Base-by-base conservation (phyloP, 805 yeast genomes). In the Schwanniomyces vanrijiae region DNA sequence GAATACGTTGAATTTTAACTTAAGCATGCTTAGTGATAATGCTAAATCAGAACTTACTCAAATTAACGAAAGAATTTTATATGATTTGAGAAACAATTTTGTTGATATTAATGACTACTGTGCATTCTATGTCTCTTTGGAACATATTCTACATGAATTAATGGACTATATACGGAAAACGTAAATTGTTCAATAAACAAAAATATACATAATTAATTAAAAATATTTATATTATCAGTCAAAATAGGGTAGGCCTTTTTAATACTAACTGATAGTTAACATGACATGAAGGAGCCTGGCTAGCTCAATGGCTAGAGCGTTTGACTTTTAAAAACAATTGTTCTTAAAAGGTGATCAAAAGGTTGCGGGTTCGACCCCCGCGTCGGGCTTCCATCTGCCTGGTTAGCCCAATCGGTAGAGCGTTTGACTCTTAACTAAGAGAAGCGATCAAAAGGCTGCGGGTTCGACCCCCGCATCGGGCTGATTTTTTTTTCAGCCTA, bases 71-170 rank as follows among this genome's bases (percentile, higher is more conserved):
- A 71, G 71, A 51, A 69, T 73, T 21, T 59, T 59, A 43, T 73
- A 69, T 45, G 76, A 71, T 44, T 66, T 72, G 47, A 58, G 69
- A 24, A 70, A 73, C 53, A 73, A 73, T 49, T 72, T 65, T 54
- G 76, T 73, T 19, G 75, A 72, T 54, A 63, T 71, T 37, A 71
- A 71, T 50, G 77, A 73, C 47, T 73, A 72, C 45, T 73, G 78
- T 63, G 67, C 75, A 3, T 71, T 73, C 49, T 73, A 70, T 49
- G 55, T 68, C 18, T 66, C 73, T 18, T 66, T 71, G 53, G 78
- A 73, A 47, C 66, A 69, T 43, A 62, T 71, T 13, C 53, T 73
- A 21, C 69, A 61, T 49, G 75, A 69, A 45, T 56, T 73, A 31
- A 68, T 72, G 67, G 67, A 65, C 37, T 72, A 64, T 47, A 61